Evolutionary conservation across 2,329 filamentous ascomycete species (phyloP).

Genomic region (Hypoxylon sp.): DNA sequence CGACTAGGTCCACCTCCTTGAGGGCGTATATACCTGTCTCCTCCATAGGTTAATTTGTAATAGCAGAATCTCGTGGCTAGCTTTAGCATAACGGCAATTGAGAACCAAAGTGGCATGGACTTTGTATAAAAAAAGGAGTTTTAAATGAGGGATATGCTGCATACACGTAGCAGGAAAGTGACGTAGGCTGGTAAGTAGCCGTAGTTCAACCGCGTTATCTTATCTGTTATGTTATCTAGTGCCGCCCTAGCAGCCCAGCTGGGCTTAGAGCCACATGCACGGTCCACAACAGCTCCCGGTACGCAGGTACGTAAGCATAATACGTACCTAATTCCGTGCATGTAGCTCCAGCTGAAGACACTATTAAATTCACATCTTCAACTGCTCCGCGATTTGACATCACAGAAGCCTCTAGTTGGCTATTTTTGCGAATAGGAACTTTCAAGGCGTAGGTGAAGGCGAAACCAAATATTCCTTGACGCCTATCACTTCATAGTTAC

Average conservation of each 20-base stretch:
- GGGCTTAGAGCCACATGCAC: not conserved
- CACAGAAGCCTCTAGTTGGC: slow-evolving; percentile 3
- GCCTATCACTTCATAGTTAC: not conserved
- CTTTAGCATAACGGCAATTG: slow-evolving; percentile 8
- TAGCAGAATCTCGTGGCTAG: slow-evolving; percentile 31
- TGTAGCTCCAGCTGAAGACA: not conserved
- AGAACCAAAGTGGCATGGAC: not conserved
- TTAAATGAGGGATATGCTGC: not conserved
- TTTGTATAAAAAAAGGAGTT: not conserved
- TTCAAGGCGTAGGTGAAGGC: not conserved
- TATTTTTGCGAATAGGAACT: slow-evolving; percentile 13
- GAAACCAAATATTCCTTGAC: not conserved
- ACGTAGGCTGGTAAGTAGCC: not conserved
- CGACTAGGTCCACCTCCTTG: slow-evolving; percentile 36
- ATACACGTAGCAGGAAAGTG: not conserved
- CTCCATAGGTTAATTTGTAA: slow-evolving; percentile 42
- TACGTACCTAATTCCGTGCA: slow-evolving; percentile 12
- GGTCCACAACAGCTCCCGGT: slow-evolving; percentile 19
- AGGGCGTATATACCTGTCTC: slow-evolving; percentile 45
- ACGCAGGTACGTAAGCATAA: slow-evolving; percentile 24
- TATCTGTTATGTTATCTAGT: slow-evolving; percentile 42
- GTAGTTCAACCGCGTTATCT: not conserved
- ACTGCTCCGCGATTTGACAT: slow-evolving; percentile 25
- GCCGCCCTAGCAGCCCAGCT: not conserved
- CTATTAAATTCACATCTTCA: slow-evolving; percentile 13